A percentile compares a stretch with the other conserved stretches of the same genome.
Conservation (phyloP, 768 basidiomycete species). For the Melanogaster broomeanus region DNA sequence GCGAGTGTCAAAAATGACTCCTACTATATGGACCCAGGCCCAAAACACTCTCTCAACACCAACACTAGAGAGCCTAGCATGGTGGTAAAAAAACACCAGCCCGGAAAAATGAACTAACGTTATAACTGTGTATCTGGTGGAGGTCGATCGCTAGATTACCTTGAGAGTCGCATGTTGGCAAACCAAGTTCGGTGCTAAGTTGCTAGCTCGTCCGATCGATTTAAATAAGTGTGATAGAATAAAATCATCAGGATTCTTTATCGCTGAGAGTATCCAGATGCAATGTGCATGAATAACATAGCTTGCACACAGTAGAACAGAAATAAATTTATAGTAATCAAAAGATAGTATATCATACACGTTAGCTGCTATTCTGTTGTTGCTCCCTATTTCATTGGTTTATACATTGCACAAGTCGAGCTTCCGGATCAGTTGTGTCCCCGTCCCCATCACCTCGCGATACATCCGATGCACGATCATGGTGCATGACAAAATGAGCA, state of each 20-base stretch:
- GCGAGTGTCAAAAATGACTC: conserved; percentile 21
- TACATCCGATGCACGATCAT: conserved; percentile 23
- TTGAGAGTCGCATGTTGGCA: conserved; percentile 12
- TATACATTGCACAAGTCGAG: conserved; percentile 27
- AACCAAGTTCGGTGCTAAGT: neutral
- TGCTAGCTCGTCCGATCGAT: conserved; percentile 3
- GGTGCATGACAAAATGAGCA: conserved; percentile 32
- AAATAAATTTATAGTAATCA: neutral
- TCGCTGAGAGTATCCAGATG: too few species aligned
- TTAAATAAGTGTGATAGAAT: too few species aligned
- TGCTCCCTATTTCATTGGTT: conserved; percentile 23
- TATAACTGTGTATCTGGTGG: conserved; percentile 18
- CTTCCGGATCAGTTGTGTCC: conserved; percentile 25
- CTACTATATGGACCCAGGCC: conserved; percentile 15
- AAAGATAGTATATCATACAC: conserved; percentile 2
- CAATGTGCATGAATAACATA: neutral
- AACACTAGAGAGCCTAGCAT: conserved; percentile 21
- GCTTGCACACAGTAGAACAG: neutral
- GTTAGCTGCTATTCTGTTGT: neutral
- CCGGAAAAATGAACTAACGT: conserved; percentile 20
- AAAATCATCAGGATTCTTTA: too few species aligned
- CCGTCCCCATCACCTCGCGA: conserved; percentile 24
- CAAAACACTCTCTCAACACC: conserved; percentile 33
- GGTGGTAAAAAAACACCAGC: conserved; percentile 14
- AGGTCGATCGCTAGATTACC: conserved; percentile 16